Percentiles rank a stretch among this genome's conserved stretches.
Evolutionary conservation across 805 yeast genomes (phyloP).

Genomic region (Yamadazyma endophytica): DNA sequence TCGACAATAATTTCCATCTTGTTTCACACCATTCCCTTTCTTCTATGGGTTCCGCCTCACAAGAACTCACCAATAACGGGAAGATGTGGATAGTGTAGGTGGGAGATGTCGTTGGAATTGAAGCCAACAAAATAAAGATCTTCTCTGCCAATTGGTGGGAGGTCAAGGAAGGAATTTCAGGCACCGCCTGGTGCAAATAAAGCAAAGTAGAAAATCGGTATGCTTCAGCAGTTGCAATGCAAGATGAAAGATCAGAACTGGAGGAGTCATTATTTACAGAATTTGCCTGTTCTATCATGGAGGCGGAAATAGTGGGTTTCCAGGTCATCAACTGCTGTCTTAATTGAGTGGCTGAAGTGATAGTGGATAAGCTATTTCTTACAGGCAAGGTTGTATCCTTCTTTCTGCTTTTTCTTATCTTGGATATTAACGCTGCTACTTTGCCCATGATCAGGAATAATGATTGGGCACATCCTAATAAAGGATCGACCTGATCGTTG

Average conservation of each 20-base stretch:
- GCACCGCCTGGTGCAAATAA: slow-evolving; percentile 67
- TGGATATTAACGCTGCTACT: slow-evolving; percentile 53
- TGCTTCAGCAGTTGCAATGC: slow-evolving; percentile 68
- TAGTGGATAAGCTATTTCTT: slow-evolving; percentile 41
- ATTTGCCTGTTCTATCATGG: slow-evolving; percentile 21
- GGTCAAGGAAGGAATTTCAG: slow-evolving; percentile 55
- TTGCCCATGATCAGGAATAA: slow-evolving; percentile 62
- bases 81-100: slow-evolving; percentile 59
- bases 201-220: slow-evolving; percentile 57
- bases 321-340: slow-evolving; percentile 51
- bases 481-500: slow-evolving; percentile 51
- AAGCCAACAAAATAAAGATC: slow-evolving; percentile 54
- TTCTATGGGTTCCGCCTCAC: slow-evolving; percentile 57
- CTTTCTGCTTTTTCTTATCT: slow-evolving; percentile 37
- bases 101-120: slow-evolving; percentile 57
- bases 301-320: slow-evolving; percentile 46
- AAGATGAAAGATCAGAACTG: slow-evolving; percentile 53
- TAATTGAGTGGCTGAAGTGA: slow-evolving; percentile 53
- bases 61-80: slow-evolving; percentile 61
- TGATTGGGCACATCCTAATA: slow-evolving; percentile 64
- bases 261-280: slow-evolving; percentile 12
- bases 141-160: slow-evolving; percentile 57
- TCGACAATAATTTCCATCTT: slow-evolving; percentile 52
- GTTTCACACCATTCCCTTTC: slow-evolving; percentile 59
- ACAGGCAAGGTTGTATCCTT: slow-evolving; percentile 6